Evolutionary conservation across 768 basidiomycete species (phyloP).

Genomic region (Coprinopsis cinerea): DNA sequence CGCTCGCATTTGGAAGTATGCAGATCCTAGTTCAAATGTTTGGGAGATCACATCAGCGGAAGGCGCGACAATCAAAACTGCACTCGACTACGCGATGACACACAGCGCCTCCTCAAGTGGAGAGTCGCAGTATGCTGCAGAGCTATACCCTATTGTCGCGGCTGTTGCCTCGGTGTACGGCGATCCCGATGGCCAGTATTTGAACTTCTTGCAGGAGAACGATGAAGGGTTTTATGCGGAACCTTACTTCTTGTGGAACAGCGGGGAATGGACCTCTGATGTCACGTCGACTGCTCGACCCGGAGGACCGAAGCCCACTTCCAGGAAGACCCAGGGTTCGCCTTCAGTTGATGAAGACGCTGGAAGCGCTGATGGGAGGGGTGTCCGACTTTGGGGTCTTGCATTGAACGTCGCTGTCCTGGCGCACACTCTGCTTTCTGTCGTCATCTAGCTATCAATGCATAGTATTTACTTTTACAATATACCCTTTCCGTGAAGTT

Average conservation of each 20-base stretch:
- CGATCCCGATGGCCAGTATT: constrained; percentile 55
- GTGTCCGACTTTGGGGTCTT: too few relatives aligned
- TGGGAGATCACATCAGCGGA: constrained; percentile 46
- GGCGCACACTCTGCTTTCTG: too few relatives aligned
- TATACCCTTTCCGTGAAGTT: too few relatives aligned
- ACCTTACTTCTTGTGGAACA: constrained; percentile 47
- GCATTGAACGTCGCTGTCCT: too few relatives aligned
- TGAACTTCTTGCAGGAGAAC: constrained; percentile 34
- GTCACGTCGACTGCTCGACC: too few relatives aligned
- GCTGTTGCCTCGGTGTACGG: constrained; percentile 54
- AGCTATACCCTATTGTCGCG: constrained; percentile 53
- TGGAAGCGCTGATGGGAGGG: too few relatives aligned
- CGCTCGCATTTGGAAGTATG: constrained; percentile 46
- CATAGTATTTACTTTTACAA: too few relatives aligned
- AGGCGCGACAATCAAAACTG: constrained; percentile 54
- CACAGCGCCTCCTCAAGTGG: constrained; percentile 26
- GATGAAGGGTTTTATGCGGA: constrained; percentile 35
- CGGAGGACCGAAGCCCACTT: too few relatives aligned
- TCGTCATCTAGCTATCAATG: too few relatives aligned
- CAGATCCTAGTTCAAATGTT: constrained; percentile 32
- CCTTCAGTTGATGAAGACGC: too few relatives aligned
- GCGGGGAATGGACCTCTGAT: background rate
- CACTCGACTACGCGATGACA: constrained; percentile 53
- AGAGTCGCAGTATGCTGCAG: constrained; percentile 35
- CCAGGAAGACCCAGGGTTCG: too few relatives aligned